Evolutionary conservation across 2,329 filamentous ascomycete genomes (phyloP), one percentile per base, ranked within the genome.

Genomic region (Trichophyton verrucosum): DNA sequence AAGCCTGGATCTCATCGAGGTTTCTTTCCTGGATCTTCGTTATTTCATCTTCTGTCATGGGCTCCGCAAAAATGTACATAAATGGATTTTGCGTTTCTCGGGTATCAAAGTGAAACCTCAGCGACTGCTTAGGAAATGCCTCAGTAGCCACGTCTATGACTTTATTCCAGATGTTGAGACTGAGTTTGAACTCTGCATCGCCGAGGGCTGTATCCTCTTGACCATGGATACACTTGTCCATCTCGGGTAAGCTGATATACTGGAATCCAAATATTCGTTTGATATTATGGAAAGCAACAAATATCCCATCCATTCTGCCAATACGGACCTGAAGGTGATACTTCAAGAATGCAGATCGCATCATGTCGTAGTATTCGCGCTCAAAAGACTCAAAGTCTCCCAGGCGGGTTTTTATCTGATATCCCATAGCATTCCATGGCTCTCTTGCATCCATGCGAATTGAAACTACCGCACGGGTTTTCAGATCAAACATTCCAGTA

Each of bases 281-380:
- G 1, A 91, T 89, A 71, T 99, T 99, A 77, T 99, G 94, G 71
- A 86, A 99, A 1, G 94, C 94, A 22, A 97, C 88, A 70, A 97
- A 99, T 57, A 97, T 96, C 60, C 94, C 94, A 70, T 99, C 92
- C 95, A 99, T 99, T 57, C 91, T 86, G 17, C 95, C 94, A 84
- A 99, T 95, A 51, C 94, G 88, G 30, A 92, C 95, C 74, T 99
- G 94, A 33, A 99, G 79, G 8, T 91, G 96, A 73, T 99, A 99
- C 70, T 99, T 99, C 60, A 99, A 78, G 76, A 99, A 92, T 0
- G 92, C 94, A 1, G 91, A 84, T 59, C 95, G 83, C 62, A 95
- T 92, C 91, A 99, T 95, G 73, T 99, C 94, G 72, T 87, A 95
- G 72, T 94, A 96, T 69, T 99, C 95, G 62, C 91, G 85, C 75